Conservation (phyloP, 2,329 filamentous ascomycete species). For the Colletotrichum viniferum region DNA sequence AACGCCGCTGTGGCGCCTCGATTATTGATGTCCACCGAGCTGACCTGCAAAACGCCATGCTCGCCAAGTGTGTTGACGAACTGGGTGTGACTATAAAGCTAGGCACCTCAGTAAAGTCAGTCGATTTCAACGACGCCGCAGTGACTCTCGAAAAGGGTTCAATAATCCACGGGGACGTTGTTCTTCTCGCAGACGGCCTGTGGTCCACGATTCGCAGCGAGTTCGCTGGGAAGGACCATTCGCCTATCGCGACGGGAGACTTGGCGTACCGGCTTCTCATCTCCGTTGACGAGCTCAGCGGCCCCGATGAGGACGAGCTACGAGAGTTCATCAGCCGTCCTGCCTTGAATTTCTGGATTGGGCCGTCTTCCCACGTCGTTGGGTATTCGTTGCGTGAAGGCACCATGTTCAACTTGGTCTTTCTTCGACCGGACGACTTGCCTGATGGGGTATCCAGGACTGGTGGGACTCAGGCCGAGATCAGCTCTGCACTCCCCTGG, state of each 20-base stretch:
- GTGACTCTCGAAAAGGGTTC: constrained; percentile 36
- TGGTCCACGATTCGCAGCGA: constrained; percentile 46
- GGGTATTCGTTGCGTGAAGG: constrained; percentile 48
- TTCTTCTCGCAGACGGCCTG: constrained; percentile 53
- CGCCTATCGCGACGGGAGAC: constrained; percentile 56
- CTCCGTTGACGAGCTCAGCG: constrained; percentile 48
- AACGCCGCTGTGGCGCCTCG: constrained; percentile 26
- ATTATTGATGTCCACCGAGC: constrained; percentile 53
- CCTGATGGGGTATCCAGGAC: constrained; percentile 45
- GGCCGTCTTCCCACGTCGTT: constrained; percentile 53
- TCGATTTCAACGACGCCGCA: constrained; percentile 18
- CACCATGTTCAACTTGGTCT: constrained; percentile 45
- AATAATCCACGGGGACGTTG: constrained; percentile 41
- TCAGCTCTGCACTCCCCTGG: constrained; percentile 30
- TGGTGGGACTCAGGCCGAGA: constrained; percentile 51
- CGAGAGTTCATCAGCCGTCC: constrained; percentile 46
- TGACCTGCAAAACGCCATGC: constrained; percentile 47
- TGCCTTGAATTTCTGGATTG: constrained; percentile 58
- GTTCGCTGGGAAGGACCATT: constrained; percentile 45
- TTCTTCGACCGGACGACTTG: not conserved
- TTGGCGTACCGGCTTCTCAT: constrained; percentile 59
- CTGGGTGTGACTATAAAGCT: constrained; percentile 37
- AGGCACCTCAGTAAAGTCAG: not conserved
- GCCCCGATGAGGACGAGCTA: constrained; percentile 40
- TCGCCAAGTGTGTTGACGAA: constrained; percentile 44